These are phyloP conservation scores for Cryptosporidium sp. DNA, from an alignment of 169 alveolate genomes.

Conservation along the genomic window DNA sequence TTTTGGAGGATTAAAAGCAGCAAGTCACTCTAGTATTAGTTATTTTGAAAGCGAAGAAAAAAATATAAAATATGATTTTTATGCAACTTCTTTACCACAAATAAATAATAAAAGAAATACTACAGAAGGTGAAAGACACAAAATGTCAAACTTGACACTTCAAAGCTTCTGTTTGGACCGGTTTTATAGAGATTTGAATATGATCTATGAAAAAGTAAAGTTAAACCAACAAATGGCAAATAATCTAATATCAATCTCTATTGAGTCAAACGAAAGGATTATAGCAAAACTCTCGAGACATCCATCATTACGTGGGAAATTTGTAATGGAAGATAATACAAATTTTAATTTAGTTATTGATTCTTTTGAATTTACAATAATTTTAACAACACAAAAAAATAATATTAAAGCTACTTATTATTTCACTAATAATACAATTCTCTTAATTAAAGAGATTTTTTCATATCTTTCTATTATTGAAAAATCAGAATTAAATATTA, in stretches of 20 bases:
- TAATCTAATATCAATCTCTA: slow-evolving; percentile 15
- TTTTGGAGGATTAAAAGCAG: not conserved
- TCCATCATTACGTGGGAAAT: not conserved
- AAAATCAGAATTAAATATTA: not conserved
- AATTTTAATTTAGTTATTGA: not conserved
- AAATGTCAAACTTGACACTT: not conserved
- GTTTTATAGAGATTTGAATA: slow-evolving; percentile 30
- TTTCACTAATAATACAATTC: slow-evolving; percentile 16
- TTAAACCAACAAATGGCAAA: slow-evolving; percentile 11
- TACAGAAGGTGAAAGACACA: not conserved
- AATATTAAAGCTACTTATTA: slow-evolving; percentile 18
- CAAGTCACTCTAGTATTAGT: not conserved
- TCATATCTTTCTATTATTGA: not conserved
- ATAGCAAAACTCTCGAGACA: slow-evolving; percentile 22
- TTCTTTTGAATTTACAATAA: slow-evolving; percentile 54
- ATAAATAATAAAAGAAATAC: not conserved
- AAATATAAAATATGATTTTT: not conserved
- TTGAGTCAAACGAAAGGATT: slow-evolving; percentile 17
- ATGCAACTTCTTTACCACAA: not conserved
- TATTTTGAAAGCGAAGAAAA: not conserved
- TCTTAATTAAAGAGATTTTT: not conserved
- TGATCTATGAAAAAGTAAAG: slow-evolving; percentile 30
- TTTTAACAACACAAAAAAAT: slow-evolving; percentile 1
- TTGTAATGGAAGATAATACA: slow-evolving; percentile 41
- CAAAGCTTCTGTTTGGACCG: not conserved